Base-by-base conservation (phyloP, 2,329 filamentous ascomycete species). In the Fusarium algeriense region DNA sequence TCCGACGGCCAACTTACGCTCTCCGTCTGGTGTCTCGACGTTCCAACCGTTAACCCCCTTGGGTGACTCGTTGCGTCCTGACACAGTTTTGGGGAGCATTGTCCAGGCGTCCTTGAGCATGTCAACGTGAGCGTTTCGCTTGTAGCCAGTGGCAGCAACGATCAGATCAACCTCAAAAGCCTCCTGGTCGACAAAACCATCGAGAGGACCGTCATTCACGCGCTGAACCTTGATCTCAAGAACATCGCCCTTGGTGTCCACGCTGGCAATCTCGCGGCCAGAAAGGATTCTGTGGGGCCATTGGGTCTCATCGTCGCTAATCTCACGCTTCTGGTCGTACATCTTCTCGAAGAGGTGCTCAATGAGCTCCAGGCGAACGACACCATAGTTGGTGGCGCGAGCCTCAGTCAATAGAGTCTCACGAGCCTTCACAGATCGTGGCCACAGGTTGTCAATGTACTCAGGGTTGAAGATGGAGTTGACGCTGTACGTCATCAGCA, bases 391-490 rank as follows among this genome's bases (percentile, higher is more conserved):
- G 67, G 95, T 98, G 34, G 90, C 90, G 65, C 92, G 91, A 74
- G 97, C 93, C 56, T 90, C 90, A 19, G 85, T 83, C 55, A 97
- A 79, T 35, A 89, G 78, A 68, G 81, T 80, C 64, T 86, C 83
- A 52, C 95, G 92, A 67, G 90, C 85, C 46, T 85, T 84, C 2
- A 90, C 83, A 1, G 91, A 85, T 72, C 91, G 90, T 52, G 88
- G 84, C 83, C 90, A 98, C 74, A 97, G 88, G 46, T 86, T 85
- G 79, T 97, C 92, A 34, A 97, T 90, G 65, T 91, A 92, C 37
- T 92, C 90, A 2, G 95, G 95, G 83, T 98, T 94, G 85, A 98
- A 98, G 78, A 98, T 93, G 77, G 96, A 94, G 81, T 98, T 98
- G 75, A 98, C 94, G 76, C 93, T 95, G 70, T 52, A 26, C 38